Evolutionary conservation across 1,284 basidiomycete species (phyloP).

Genomic region (Violaceomyces palustris): DNA sequence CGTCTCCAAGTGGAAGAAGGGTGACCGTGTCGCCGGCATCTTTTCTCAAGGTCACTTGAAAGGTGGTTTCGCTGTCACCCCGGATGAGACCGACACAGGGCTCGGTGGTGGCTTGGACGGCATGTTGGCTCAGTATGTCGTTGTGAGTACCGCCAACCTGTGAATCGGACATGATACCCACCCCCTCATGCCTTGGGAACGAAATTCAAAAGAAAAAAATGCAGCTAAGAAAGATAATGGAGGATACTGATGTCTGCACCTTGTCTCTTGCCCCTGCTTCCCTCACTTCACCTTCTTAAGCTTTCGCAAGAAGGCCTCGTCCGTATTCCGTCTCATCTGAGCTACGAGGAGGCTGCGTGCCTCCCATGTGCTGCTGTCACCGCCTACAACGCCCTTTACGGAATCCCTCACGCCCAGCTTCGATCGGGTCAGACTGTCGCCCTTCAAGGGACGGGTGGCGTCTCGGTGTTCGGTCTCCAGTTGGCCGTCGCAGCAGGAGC

Average conservation of each 20-base stretch:
- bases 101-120: slow-evolving; percentile 60
- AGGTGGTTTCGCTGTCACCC: slow-evolving; percentile 49
- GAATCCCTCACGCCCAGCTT: slow-evolving; percentile 55
- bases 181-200: too few relatives aligned
- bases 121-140: slow-evolving; percentile 60
- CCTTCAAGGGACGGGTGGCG: slow-evolving; percentile 62
- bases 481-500: slow-evolving; percentile 62
- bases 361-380: slow-evolving; percentile 59
- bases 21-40: slow-evolving; percentile 59
- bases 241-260: too few relatives aligned
- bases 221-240: too few relatives aligned
- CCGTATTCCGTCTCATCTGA: slow-evolving; percentile 55
- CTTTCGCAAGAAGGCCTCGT: slow-evolving; percentile 18
- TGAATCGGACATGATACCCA: too few relatives aligned
- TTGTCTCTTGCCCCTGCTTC: too few relatives aligned
- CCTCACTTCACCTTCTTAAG: too few relatives aligned
- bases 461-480: slow-evolving; percentile 60
- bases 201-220: too few relatives aligned
- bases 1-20: slow-evolving; percentile 59
- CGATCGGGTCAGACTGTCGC: slow-evolving; percentile 57
- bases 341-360: slow-evolving; percentile 59
- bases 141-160: slow-evolving; percentile 3
- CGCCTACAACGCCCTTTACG: slow-evolving; percentile 58
- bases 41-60: slow-evolving; percentile 48
- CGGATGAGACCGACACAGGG: slow-evolving; percentile 47